Conservation (phyloP, 306 rosid genomes). For the Mimosa pudica region DNA sequence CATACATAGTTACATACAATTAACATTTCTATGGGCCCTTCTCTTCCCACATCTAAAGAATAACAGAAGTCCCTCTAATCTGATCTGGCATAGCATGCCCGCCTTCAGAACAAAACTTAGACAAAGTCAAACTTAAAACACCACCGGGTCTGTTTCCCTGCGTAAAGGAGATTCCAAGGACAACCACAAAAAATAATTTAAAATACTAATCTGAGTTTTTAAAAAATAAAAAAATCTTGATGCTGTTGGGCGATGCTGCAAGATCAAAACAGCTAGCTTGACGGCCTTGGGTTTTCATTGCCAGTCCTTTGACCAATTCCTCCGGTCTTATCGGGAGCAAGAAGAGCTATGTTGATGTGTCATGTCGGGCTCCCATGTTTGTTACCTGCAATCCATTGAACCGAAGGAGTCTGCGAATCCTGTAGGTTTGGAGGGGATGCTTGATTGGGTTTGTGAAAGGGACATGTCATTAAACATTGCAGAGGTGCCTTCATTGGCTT, state of each 20-base stretch:
- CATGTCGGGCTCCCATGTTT: not conserved
- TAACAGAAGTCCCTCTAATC: constrained; percentile 13
- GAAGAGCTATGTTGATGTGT: constrained; percentile 17
- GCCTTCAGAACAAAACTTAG: constrained; percentile 32
- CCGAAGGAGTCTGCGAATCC: constrained; percentile 75
- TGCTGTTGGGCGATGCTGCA: constrained; percentile 30
- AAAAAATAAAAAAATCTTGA: constrained; percentile 20
- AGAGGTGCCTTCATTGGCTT: constrained; percentile 90
- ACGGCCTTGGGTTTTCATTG: constrained; percentile 22
- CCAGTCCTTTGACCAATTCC: not conserved
- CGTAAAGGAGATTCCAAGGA: constrained; percentile 37
- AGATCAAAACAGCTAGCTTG: constrained; percentile 38
- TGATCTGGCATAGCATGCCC: constrained; percentile 30
- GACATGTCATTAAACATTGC: constrained; percentile 64
- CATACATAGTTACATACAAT: constrained; percentile 43
- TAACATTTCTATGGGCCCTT: constrained; percentile 37
- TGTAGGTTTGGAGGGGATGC: constrained; percentile 79
- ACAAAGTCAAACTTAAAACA: constrained; percentile 41
- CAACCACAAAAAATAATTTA: constrained; percentile 22
- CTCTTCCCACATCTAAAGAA: constrained; percentile 1
- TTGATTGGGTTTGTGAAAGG: constrained; percentile 71
- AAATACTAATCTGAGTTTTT: constrained; percentile 12
- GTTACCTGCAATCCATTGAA: constrained; percentile 78
- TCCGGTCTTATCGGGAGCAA: constrained; percentile 6
- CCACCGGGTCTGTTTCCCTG: constrained; percentile 30